phyloP scores from a whole-genome alignment of 371 early-diverging fungal species.

The Zopfochytrium polystomum region DNA sequence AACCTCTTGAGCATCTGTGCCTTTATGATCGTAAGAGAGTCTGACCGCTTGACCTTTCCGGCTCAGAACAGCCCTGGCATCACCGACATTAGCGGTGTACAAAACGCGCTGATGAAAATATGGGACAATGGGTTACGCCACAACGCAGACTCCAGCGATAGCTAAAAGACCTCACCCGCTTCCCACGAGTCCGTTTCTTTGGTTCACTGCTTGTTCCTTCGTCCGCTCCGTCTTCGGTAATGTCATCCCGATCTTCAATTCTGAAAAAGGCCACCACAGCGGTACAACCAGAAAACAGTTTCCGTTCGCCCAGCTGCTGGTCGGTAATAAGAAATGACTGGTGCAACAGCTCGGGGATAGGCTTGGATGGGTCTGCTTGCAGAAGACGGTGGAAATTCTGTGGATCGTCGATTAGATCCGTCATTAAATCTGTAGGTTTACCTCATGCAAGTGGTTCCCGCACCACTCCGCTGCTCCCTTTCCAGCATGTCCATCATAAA shows the following conservation, averaged over 20 bases:
- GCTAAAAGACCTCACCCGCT: background rate
- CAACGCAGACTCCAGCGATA: background rate
- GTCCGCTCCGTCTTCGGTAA: conserved; percentile 4
- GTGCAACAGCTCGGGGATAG: conserved; percentile 81
- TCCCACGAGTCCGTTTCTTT: background rate
- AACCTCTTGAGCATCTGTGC: conserved; percentile 83
- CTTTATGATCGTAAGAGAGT: conserved; percentile 97
- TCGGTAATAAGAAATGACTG: conserved; percentile 81
- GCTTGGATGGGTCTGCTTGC: conserved; percentile 44
- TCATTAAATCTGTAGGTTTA: conserved; percentile 25
- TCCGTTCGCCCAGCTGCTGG: conserved; percentile 66
- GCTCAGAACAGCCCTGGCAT: conserved; percentile 89
- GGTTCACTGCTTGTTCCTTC: conserved; percentile 7
- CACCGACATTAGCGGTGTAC: conserved; percentile 94
- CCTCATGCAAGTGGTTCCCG: conserved; percentile 82
- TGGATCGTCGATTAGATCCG: background rate
- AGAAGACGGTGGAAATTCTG: conserved; percentile 61
- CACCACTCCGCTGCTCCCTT: conserved; percentile 95
- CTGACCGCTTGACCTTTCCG: conserved; percentile 82
- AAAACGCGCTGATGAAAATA: conserved; percentile 64
- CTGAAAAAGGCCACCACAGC: conserved; percentile 80
- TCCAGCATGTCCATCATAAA: conserved; percentile 98
- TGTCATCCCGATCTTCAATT: conserved; percentile 44
- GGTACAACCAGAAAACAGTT: conserved; percentile 86
- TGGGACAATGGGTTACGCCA: background rate